Conservation (phyloP, 371 early-diverging fungal species). For the Apophysomyces sp. region DNA sequence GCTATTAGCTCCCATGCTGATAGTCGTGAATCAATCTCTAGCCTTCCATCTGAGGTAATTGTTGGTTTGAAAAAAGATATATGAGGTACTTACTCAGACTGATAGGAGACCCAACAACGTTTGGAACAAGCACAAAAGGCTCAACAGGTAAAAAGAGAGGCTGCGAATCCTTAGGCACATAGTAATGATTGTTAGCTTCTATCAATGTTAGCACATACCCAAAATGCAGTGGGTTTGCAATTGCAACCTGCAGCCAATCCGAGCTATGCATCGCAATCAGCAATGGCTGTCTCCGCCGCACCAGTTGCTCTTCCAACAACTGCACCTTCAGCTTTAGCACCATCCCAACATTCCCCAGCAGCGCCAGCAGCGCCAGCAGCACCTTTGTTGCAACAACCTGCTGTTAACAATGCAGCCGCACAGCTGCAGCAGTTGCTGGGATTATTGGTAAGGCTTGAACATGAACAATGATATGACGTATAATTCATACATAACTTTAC, state of each 20-base stretch:
- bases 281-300: background rate
- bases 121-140: conserved; percentile 32
- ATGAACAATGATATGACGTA: background rate
- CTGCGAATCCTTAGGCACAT: background rate
- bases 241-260: background rate
- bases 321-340: background rate
- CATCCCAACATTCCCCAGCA: background rate
- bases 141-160: conserved; percentile 20
- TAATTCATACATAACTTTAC: background rate
- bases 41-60: conserved; percentile 1
- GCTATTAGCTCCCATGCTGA: background rate
- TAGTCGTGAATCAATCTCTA: background rate
- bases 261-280: background rate
- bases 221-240: conserved; percentile 3
- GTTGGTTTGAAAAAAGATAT: background rate
- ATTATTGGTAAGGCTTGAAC: conserved; percentile 10
- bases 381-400: background rate
- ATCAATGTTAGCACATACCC: conserved; percentile 16
- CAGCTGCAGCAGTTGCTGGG: conserved; percentile 18
- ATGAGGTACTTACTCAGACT: background rate
- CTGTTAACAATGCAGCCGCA: conserved; percentile 8
- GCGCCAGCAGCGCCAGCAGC: conserved; percentile 10
- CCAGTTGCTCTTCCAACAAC: background rate
- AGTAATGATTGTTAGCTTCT: conserved; percentile 8
- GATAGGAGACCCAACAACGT: conserved; percentile 7